Evolutionary conservation across 169 alveolate genomes (phyloP), one percentile per base, ranked within the genome.

Genomic region (Babesia ovis): DNA sequence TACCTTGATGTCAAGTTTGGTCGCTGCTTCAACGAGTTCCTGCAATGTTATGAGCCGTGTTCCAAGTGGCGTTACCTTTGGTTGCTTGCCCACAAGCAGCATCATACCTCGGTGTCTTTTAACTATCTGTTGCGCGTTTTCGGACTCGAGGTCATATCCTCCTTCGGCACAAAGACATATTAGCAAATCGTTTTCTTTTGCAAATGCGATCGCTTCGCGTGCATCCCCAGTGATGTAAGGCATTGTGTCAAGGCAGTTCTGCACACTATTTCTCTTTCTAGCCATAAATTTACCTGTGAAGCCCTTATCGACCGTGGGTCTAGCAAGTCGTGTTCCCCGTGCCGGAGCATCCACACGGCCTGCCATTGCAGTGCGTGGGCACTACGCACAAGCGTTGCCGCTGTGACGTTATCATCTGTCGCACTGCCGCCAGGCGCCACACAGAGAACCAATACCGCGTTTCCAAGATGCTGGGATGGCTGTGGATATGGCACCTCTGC

Each of bases 321-420:
- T 16, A 81, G 73, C 41, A 81, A 59, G 67, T 81, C 89, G 32
- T 57, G 76, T 32, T 59, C 73, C 41, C 81, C 85, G 48, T 81
- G 70, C 34, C 39, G 18, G 35, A 81, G 76, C 39, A 81, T 31
- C 85, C 85, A 81, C 20, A 81, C 59, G 11, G 81, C 84, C 76
- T 81, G 85, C 89, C 89, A 81, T 43, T 72, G 77, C 43, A 81
- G 68, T n/a, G 82, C 85, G 42, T 71, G 89, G 23, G 89, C 89
- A 23, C 85, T 68, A 37, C 89, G 69, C 58, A 81, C 68, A 18
- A 81, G 50, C 37, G 89, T 59, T 0, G 83, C 77, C 55, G 68
- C 48, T 20, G 66, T 32, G 51, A 31, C 55, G 41, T 48, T 55
- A 32, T 57, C 62, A 29, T 18, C 12, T n/a, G 45, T 27, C 34